Evolutionary conservation across 345 rosid species (phyloP), one percentile per base, ranked within the genome.

Genomic region (Murraya paniculata): DNA sequence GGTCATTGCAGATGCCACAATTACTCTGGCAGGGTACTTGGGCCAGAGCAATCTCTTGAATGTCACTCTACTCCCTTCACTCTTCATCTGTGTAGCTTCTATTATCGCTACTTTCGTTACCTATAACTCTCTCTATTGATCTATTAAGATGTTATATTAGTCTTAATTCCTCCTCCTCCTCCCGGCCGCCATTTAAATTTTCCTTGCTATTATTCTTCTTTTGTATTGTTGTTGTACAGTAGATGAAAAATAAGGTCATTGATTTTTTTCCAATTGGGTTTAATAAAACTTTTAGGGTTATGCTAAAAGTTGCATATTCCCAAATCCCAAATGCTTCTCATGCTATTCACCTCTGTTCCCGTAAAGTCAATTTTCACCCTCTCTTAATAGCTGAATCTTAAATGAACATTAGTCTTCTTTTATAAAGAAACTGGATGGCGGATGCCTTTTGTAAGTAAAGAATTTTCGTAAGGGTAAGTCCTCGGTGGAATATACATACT

Each of bases 1-100:
- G n/a, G 98, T 94, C 8, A 89, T 97, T 39, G 98, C 99, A 4
- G 98, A 97, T 78, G 97, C 55, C 48, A 97, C 98, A 18, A 97
- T 97, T 59, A 97, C 99, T 1, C 57, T 97, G 80, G 98, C 94
- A 21, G 99, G 99, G 14, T 94, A 82, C 85, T 78, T 97, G 78
- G 98, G 98, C 4, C 76, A 86, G 82, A 86, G 83, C 22, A 82
- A 25, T 82, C 94, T 97, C 30, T 77, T 97, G 90, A 97, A 97
- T 79, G 84, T 81, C 62, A 94, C 98, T 33, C 96, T 97, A 66
- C 85, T 97, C 60, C 99, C 98, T 59, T 91, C 99, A 1, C 92
- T 97, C 64, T 9, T 94, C 13, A 87, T 94, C 70, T 94, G 96
- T 82, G 53, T 91, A 57, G 65, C 69, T 82, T 97, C 98, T 86